Evolutionary conservation across 352 stramenopile genomes (phyloP).

Genomic region (Phytophthora kernoviae): DNA sequence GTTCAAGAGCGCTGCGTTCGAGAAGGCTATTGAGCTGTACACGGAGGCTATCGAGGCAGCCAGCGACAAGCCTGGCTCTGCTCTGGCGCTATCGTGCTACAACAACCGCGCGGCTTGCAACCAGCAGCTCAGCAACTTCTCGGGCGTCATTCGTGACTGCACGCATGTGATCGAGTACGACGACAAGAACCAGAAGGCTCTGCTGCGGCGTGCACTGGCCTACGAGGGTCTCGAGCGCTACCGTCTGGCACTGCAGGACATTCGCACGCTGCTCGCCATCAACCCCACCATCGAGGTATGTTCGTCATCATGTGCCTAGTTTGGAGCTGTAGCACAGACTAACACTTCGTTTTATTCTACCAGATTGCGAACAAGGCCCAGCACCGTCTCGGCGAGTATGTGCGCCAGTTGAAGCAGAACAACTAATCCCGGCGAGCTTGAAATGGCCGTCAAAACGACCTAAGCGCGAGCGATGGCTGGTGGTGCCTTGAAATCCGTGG

Average conservation of each 20-base stretch:
- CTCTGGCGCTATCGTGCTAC: slow-evolving; percentile 93
- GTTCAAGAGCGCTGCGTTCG: slow-evolving; percentile 92
- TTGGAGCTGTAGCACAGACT: slow-evolving; percentile 10
- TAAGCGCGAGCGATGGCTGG: no score
- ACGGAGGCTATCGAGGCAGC: slow-evolving; percentile 90
- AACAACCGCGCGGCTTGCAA: slow-evolving; percentile 96
- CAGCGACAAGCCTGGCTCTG: slow-evolving; percentile 67
- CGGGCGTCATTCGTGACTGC: slow-evolving; percentile 94
- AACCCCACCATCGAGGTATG: slow-evolving; percentile 89
- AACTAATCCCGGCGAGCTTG: slow-evolving; percentile 43
- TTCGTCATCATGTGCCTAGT: neutral
- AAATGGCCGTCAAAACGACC: slow-evolving; percentile 2
- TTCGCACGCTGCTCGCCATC: slow-evolving; percentile 82
- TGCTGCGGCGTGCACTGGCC: slow-evolving; percentile 93
- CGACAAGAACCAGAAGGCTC: slow-evolving; percentile 94
- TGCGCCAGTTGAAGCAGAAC: slow-evolving; percentile 86
- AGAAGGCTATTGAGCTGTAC: slow-evolving; percentile 93
- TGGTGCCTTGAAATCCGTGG: slow-evolving; percentile 1
- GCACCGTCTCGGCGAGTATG: slow-evolving; percentile 88
- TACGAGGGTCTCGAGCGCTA: slow-evolving; percentile 97
- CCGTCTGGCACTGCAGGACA: slow-evolving; percentile 87
- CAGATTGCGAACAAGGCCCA: slow-evolving; percentile 90
- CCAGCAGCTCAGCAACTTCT: slow-evolving; percentile 98
- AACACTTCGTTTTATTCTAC: slow-evolving; percentile 4
- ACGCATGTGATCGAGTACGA: slow-evolving; percentile 95